phyloP scores from a whole-genome alignment of 176 grass and related monocot species.

The Saccharum spontaneum region DNA sequence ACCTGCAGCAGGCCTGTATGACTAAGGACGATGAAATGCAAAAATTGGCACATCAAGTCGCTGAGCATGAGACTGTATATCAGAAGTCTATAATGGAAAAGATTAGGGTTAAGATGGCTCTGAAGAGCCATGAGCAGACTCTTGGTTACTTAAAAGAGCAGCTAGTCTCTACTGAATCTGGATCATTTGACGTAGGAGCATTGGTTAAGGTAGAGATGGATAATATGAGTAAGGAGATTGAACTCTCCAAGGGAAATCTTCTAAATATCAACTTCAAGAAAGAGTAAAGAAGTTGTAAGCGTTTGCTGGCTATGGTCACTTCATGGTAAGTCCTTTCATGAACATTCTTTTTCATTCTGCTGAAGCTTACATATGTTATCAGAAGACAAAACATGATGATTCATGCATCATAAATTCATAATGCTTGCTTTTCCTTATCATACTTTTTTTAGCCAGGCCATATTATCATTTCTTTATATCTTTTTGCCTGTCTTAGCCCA shows the following conservation, averaged over 20 bases:
- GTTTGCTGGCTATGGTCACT: neutral
- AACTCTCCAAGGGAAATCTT: constrained; percentile 38
- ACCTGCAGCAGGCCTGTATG: constrained; percentile 18
- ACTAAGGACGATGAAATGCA: constrained; percentile 41
- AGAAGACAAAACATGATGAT: neutral
- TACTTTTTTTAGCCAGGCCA: neutral
- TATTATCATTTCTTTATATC: neutral
- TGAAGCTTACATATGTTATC: constrained; percentile 22
- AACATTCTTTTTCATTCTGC: constrained; percentile 4
- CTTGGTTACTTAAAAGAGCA: constrained; percentile 34
- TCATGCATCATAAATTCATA: neutral
- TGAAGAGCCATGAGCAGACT: constrained; percentile 36
- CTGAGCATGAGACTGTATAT: constrained; percentile 25
- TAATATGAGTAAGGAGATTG: constrained; percentile 38
- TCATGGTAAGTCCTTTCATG: constrained; percentile 19
- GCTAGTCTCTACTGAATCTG: constrained; percentile 28
- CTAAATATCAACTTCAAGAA: constrained; percentile 44
- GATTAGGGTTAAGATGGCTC: constrained; percentile 35
- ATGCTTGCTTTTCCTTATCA: neutral
- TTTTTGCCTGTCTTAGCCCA: constrained; percentile 15
- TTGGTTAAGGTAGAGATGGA: constrained; percentile 56
- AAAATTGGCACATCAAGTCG: constrained; percentile 32
- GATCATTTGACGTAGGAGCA: constrained; percentile 37
- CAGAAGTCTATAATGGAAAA: constrained; percentile 48
- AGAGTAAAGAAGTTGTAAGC: constrained; percentile 10